phyloP scores from a whole-genome alignment of 495 filamentous ascomycete species.

The Penicillium samsonianum region DNA sequence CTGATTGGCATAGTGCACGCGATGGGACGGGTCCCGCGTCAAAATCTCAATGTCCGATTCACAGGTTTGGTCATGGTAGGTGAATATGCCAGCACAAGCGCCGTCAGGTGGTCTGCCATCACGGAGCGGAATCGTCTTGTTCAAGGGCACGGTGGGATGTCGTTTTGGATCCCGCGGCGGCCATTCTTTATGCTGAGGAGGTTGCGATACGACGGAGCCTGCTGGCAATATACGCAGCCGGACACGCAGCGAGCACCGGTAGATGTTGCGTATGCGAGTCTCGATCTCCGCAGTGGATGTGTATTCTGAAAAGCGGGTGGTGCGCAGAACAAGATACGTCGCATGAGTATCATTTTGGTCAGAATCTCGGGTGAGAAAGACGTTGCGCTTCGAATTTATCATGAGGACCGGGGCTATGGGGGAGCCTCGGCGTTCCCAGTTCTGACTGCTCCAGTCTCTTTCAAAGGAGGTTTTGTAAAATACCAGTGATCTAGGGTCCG shows the following conservation, averaged over 20 bases:
- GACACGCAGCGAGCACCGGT: conserved; percentile 64
- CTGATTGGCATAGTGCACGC: conserved; percentile 74
- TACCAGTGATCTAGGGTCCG: conserved; percentile 21
- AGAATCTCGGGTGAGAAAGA: conserved; percentile 56
- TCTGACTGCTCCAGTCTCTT: conserved; percentile 59
- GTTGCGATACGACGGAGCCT: conserved; percentile 16
- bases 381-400: conserved; percentile 64
- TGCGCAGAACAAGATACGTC: conserved; percentile 64
- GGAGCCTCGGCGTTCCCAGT: conserved; percentile 56
- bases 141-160: background rate
- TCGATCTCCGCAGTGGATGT: conserved; percentile 69
- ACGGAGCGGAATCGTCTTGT: conserved; percentile 4
- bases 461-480: conserved; percentile 42
- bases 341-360: conserved; percentile 21
- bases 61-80: conserved; percentile 60
- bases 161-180: conserved; percentile 8
- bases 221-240: conserved; percentile 43
- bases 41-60: conserved; percentile 80
- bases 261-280: conserved; percentile 52
- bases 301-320: conserved; percentile 53
- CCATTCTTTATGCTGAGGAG: conserved; percentile 9
- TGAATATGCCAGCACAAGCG: conserved; percentile 72
- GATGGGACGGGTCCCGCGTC: conserved; percentile 55
- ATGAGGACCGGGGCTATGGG: conserved; percentile 49
- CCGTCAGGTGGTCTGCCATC: conserved; percentile 31